Evolutionary conservation across 2,329 filamentous ascomycete species (phyloP).

Genomic region (Didymella pinodella): DNA sequence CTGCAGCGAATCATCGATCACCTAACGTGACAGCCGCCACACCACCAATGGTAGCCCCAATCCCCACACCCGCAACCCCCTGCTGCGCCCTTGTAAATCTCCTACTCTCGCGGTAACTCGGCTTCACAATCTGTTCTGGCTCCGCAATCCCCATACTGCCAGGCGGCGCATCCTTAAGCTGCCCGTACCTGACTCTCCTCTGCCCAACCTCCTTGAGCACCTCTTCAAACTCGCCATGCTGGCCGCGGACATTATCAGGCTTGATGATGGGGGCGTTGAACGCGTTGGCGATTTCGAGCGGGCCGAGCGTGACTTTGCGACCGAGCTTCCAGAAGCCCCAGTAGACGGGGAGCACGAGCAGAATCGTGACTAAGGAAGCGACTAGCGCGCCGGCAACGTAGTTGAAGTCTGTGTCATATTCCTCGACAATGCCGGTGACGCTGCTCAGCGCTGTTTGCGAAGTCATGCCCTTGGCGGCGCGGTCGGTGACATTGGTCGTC

Average conservation of each 20-base stretch:
- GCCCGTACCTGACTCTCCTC: constrained; percentile 31
- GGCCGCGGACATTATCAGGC: constrained; percentile 25
- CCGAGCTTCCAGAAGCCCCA: constrained; percentile 50
- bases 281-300: constrained; percentile 48
- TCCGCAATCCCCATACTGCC: constrained; percentile 35
- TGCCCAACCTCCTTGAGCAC: constrained; percentile 32
- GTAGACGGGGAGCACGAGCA: constrained; percentile 46
- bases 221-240: constrained; percentile 35
- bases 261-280: constrained; percentile 41
- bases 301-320: constrained; percentile 46
- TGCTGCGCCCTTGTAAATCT: constrained; percentile 12
- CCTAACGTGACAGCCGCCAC: constrained; percentile 23
- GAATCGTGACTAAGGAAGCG: constrained; percentile 41
- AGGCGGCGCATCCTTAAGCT: constrained; percentile 25
- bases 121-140: constrained; percentile 25
- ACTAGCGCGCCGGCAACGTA: constrained; percentile 45
- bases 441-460: constrained; percentile 21
- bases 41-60: constrained; percentile 23
- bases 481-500: constrained; percentile 2
- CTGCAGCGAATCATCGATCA: not conserved
- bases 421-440: constrained; percentile 35
- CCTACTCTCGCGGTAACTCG: constrained; percentile 9
- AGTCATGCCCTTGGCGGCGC: constrained; percentile 13
- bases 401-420: constrained; percentile 37
- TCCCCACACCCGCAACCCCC: constrained; percentile 8